Evolutionary conservation across 768 basidiomycete species (phyloP).

Genomic region (Boletus coccyginus): DNA sequence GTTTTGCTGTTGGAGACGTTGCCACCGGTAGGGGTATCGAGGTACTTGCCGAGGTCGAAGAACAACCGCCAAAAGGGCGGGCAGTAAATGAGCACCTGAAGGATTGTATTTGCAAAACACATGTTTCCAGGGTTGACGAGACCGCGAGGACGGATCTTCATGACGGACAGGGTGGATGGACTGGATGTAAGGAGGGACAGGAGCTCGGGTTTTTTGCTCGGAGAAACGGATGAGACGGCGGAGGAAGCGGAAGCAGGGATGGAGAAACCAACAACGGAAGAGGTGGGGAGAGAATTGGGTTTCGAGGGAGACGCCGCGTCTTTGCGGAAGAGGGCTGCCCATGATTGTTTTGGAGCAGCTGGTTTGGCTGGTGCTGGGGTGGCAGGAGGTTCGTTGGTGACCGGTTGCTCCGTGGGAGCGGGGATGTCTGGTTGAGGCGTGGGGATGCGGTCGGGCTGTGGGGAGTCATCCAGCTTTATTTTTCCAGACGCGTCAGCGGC

Average conservation of each 20-base stretch:
- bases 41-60: constrained; percentile 58
- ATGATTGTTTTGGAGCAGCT: constrained; percentile 55
- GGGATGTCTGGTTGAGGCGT: constrained; percentile 12
- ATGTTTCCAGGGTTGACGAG: constrained; percentile 94
- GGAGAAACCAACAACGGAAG: constrained; percentile 72
- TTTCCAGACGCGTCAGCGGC: constrained; percentile 25
- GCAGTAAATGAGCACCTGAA: constrained; percentile 89
- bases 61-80: constrained; percentile 84
- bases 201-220: constrained; percentile 47
- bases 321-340: constrained; percentile 68
- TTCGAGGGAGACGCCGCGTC: constrained; percentile 38
- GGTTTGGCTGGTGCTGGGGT: too few relatives aligned
- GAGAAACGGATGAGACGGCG: constrained; percentile 29
- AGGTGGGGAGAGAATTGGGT: constrained; percentile 59
- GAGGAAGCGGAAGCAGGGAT: constrained; percentile 56
- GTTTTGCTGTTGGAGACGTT: constrained; percentile 34
- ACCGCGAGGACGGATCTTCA: constrained; percentile 65
- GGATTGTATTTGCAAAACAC: constrained; percentile 95
- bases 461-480: constrained; percentile 1
- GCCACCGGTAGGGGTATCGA: constrained; percentile 32
- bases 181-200: constrained; percentile 50
- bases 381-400: neutral
- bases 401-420: neutral
- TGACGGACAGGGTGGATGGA: constrained; percentile 20
- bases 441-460: constrained; percentile 6